A percentile compares a stretch with the other conserved stretches of the same genome.
Evolutionary conservation across 164 flowering plant genomes (phyloP).

Genomic region (Brasenia schreberi): DNA sequence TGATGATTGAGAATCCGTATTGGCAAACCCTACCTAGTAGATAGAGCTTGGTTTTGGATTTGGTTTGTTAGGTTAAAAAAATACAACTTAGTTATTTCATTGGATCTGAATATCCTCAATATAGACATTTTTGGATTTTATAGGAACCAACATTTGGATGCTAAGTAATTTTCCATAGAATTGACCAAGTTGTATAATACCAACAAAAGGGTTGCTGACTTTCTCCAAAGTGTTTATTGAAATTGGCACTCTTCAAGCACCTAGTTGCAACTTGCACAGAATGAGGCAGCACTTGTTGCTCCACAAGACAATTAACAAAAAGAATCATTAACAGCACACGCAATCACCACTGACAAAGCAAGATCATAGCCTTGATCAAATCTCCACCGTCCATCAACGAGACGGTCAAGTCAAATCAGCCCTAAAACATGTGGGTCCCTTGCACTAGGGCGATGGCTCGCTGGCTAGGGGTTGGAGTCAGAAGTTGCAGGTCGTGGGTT

Average conservation of each 20-base stretch:
- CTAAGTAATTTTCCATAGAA: background rate
- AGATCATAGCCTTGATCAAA: background rate
- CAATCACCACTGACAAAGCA: background rate
- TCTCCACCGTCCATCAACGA: background rate
- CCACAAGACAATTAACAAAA: background rate
- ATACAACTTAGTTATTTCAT: no score
- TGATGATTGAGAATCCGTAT: no score
- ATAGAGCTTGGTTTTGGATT: no score
- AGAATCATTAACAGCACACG: background rate
- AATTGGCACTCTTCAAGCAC: background rate
- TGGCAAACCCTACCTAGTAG: no score
- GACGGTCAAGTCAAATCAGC: no score
- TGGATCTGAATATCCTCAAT: background rate
- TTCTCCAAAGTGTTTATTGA: background rate
- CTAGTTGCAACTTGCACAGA: background rate
- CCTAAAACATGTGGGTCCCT: no score
- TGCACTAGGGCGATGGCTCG: no score
- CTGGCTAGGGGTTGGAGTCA: no score
- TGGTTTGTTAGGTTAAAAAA: no score
- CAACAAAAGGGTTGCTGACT: background rate
- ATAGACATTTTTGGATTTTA: background rate
- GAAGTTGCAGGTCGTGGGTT: no score
- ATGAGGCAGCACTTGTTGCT: background rate
- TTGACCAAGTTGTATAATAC: background rate
- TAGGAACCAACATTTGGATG: no score